phyloP scores from a whole-genome alignment of 345 rosid genomes.

The Firmiana major region DNA sequence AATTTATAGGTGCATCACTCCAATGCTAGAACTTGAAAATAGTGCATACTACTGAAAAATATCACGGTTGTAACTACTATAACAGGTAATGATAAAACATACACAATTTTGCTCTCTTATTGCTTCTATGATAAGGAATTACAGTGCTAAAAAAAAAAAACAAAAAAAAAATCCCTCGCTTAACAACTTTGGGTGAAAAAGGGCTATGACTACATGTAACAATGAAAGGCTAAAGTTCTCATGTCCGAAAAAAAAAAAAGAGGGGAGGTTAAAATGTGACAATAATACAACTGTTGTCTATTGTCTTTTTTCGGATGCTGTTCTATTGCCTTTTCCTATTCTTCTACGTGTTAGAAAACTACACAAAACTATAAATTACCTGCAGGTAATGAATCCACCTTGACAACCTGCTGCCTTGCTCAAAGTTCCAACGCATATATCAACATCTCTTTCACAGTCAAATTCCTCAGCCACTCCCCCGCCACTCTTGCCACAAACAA shows the following conservation, averaged over 20 bases:
- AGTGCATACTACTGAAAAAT: not conserved
- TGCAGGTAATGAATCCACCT: slow-evolving; percentile 96
- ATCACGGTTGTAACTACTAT: not conserved
- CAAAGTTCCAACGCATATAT: slow-evolving; percentile 83
- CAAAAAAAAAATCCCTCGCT: too few species aligned
- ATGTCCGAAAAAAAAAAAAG: not conserved
- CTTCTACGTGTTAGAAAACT: not conserved
- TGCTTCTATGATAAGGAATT: not conserved
- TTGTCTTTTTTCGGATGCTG: not conserved
- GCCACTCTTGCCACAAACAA: slow-evolving; percentile 88
- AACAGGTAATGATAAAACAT: not conserved
- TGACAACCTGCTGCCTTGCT: slow-evolving; percentile 99
- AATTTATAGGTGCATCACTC: not conserved
- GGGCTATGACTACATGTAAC: not conserved
- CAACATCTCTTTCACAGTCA: slow-evolving; percentile 76
- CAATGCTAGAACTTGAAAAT: not conserved
- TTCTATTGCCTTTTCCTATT: not conserved
- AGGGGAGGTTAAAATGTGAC: not conserved
- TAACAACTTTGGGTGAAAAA: not conserved
- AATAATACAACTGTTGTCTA: not conserved
- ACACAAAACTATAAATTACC: slow-evolving; percentile 33
- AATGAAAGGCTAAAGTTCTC: not conserved
- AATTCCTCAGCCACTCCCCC: slow-evolving; percentile 91
- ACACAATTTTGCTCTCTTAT: not conserved
- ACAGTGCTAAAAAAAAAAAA: not conserved